phyloP scores from a whole-genome alignment of 2,329 filamentous ascomycete genomes.

The Fusarium sarcochroum region DNA sequence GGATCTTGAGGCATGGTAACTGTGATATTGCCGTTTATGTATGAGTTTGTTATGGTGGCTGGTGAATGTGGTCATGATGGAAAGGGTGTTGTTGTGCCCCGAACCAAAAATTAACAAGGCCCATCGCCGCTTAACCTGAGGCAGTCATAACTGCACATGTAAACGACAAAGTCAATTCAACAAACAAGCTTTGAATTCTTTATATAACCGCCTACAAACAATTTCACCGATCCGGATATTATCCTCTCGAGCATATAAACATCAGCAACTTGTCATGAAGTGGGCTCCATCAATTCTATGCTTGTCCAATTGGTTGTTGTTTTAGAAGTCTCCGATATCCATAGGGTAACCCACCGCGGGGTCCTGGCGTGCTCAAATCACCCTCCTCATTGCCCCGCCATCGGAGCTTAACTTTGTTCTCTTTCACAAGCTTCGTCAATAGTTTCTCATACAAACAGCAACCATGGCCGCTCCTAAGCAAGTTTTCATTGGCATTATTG shows the following conservation, averaged over 20 bases:
- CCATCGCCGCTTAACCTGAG: constrained; percentile 40
- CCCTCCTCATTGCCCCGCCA: constrained; percentile 52
- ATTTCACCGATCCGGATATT: background rate
- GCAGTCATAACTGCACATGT: constrained; percentile 33
- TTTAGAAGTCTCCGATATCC: constrained; percentile 21
- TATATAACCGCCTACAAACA: background rate
- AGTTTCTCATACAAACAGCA: constrained; percentile 31
- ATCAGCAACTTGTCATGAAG: constrained; percentile 1
- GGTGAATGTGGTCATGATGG: background rate
- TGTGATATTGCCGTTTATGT: background rate
- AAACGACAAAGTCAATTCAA: background rate
- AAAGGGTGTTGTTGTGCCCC: constrained; percentile 8
- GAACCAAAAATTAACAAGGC: background rate
- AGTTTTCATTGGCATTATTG: constrained; percentile 68
- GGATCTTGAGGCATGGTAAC: constrained; percentile 73
- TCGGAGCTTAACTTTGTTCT: constrained; percentile 52
- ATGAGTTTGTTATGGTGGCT: background rate
- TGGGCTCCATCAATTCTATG: constrained; percentile 25
- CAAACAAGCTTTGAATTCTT: background rate
- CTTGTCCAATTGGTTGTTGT: constrained; percentile 31
- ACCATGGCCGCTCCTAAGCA: constrained; percentile 62
- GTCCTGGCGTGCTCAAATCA: constrained; percentile 43
- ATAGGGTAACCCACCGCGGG: constrained; percentile 50
- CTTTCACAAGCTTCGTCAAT: constrained; percentile 43
- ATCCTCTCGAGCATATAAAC: background rate